Conservation (phyloP, 192 early-diverging fungal species). For the Haplosporangium gracile region DNA sequence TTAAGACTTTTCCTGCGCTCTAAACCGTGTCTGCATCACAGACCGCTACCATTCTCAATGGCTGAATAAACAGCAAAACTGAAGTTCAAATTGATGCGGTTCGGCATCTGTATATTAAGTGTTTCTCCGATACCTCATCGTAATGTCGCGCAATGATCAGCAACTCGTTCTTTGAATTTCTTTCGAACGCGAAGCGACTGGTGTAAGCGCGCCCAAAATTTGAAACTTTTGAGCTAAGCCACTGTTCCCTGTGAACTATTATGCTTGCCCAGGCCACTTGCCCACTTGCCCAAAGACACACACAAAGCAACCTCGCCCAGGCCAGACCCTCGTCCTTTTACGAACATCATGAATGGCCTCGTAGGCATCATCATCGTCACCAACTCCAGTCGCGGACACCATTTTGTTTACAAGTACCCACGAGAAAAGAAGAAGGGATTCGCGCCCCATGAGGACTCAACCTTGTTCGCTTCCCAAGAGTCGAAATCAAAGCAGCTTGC, state of each 20-base stretch:
- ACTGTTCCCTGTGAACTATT: too few species aligned
- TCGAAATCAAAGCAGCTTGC: slow-evolving; percentile 18
- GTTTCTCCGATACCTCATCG: too few species aligned
- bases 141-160: too few species aligned
- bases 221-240: too few species aligned
- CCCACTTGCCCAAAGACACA: neutral
- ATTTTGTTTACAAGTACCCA: slow-evolving; percentile 84
- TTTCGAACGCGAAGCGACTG: too few species aligned
- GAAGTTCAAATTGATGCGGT: neutral
- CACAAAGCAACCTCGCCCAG: neutral
- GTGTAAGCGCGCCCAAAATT: too few species aligned
- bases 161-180: too few species aligned
- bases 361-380: slow-evolving; percentile 75
- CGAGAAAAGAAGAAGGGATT: slow-evolving; percentile 51
- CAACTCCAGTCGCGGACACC: slow-evolving; percentile 77
- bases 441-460: slow-evolving; percentile 17
- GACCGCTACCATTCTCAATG: too few species aligned
- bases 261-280: neutral
- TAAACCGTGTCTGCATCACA: neutral
- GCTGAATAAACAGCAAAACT: neutral
- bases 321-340: neutral
- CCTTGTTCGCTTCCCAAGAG: neutral
- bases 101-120: too few species aligned
- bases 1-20: neutral
- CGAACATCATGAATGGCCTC: slow-evolving; percentile 57